Base-by-base conservation (phyloP, 768 basidiomycete genomes). In the Amanita rimosa region DNA sequence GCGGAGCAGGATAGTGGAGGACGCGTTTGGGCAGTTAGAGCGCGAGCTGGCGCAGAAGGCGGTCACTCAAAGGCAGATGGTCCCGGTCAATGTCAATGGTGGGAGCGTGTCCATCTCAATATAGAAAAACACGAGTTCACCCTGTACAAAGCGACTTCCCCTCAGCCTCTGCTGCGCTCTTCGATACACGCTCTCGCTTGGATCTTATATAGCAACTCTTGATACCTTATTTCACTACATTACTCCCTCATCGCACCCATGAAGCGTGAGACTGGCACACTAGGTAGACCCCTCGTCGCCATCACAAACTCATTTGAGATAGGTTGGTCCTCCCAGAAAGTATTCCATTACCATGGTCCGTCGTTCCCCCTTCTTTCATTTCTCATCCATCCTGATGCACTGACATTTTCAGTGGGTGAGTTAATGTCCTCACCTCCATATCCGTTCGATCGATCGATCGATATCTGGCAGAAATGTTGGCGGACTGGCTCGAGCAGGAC, bases 21-120 rank as follows among this genome's bases (percentile, higher is more conserved):
- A 63, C 54, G 84, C 83, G 11, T 90, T 91, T 58, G 79, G 85
- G 55, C 78, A 82, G 64, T 67, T 88, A 68, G 86, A 87, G 57
- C 66, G 69, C 53, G 57, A 67, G 9, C 62, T 89, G 54, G 62
- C 65, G 57, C 67, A 65, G 62, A 84, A 77, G 24, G 4, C 4
- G 2, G n/a, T n/a, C n/a, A n/a, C n/a, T n/a, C n/a, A n/a, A n/a
- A n/a, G 11, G 45, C 2, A 36, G 13, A 1, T 17, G n/a, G n/a
- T n/a, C n/a, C n/a, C n/a, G n/a, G n/a, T n/a, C n/a, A n/a, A n/a
- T n/a, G 43, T 4, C 7, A 19, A 31, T 14, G 43, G 16, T 27
- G 43, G 43, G 19, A 31, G 11, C 17, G 2, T 11, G 27, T 21
- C 26, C 9, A 3, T 16, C 21, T 17, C 31, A 1, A 31, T 31